A percentile compares a stretch with the other conserved stretches of the same genome.
Evolutionary conservation across 306 rosid species (phyloP).

Genomic region (Luffa aegyptiaca): DNA sequence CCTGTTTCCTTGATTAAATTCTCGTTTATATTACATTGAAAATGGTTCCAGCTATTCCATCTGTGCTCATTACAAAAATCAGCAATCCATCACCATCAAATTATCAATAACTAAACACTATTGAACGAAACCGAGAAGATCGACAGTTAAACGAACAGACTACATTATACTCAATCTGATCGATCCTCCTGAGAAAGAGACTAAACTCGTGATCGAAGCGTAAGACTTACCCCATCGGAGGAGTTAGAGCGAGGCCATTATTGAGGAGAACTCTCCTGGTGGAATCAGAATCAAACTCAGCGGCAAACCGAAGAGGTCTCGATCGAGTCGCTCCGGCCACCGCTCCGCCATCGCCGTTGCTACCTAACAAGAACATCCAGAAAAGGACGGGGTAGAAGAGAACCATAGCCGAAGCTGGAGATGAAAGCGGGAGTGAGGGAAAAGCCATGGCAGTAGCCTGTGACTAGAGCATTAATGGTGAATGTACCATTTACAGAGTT

Average conservation of each 20-base stretch:
- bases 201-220: background rate
- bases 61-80: slow-evolving; percentile 14
- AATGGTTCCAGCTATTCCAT: slow-evolving; percentile 83
- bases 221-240: slow-evolving; percentile 52
- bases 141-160: background rate
- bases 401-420: background rate
- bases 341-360: background rate
- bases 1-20: slow-evolving; percentile 53
- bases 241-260: slow-evolving; percentile 47
- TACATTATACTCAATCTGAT: background rate
- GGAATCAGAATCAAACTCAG: background rate
- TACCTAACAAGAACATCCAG: background rate
- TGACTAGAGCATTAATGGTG: background rate
- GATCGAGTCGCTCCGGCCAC: slow-evolving; percentile 3
- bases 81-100: background rate
- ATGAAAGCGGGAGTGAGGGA: background rate
- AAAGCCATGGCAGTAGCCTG: background rate
- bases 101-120: background rate
- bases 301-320: background rate
- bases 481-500: background rate
- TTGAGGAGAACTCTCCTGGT: slow-evolving; percentile 19
- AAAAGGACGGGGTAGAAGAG: background rate
- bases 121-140: background rate
- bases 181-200: background rate
- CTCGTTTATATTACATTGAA: slow-evolving; percentile 46